Evolutionary conservation across 306 rosid species (phyloP).

Genomic region (Myrica gale): DNA sequence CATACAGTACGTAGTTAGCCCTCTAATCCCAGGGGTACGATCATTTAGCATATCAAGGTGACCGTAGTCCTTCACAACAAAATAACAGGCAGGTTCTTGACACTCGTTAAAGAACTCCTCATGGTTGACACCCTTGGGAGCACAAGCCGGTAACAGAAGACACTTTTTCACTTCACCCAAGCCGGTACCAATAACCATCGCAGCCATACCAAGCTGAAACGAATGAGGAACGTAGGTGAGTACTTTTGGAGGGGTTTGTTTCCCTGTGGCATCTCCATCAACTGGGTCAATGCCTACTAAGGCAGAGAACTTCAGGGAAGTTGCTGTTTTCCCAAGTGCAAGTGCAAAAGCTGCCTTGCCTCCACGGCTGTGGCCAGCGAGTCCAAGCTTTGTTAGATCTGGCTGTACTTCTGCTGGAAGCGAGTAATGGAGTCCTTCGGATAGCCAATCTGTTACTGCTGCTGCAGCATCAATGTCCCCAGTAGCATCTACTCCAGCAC

Average conservation of each 20-base stretch:
- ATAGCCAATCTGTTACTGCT: conserved; percentile 65
- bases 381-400: conserved; percentile 52
- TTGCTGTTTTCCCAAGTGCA: conserved; percentile 43
- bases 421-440: conserved; percentile 45
- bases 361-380: conserved; percentile 82
- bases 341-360: conserved; percentile 83
- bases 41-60: conserved; percentile 83
- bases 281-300: conserved; percentile 85
- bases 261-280: conserved; percentile 73
- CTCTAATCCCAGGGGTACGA: conserved; percentile 65
- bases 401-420: conserved; percentile 57
- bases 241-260: conserved; percentile 80
- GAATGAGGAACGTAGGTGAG: conserved; percentile 69
- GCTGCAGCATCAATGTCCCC: conserved; percentile 60
- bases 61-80: conserved; percentile 71
- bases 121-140: conserved; percentile 79
- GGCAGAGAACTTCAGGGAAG: conserved; percentile 59
- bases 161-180: conserved; percentile 59
- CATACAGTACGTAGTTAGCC: conserved; percentile 50
- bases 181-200: conserved; percentile 67
- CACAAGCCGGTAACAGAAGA: conserved; percentile 71
- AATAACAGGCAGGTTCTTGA: conserved; percentile 51
- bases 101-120: conserved; percentile 69
- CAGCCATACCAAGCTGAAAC: conserved; percentile 55
- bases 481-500: conserved; percentile 64